A percentile compares a stretch with the other conserved stretches of the same genome.
These are phyloP conservation scores for Sutorius australiensis DNA, from an alignment of 768 basidiomycete genomes.

Conservation along the genomic window DNA sequence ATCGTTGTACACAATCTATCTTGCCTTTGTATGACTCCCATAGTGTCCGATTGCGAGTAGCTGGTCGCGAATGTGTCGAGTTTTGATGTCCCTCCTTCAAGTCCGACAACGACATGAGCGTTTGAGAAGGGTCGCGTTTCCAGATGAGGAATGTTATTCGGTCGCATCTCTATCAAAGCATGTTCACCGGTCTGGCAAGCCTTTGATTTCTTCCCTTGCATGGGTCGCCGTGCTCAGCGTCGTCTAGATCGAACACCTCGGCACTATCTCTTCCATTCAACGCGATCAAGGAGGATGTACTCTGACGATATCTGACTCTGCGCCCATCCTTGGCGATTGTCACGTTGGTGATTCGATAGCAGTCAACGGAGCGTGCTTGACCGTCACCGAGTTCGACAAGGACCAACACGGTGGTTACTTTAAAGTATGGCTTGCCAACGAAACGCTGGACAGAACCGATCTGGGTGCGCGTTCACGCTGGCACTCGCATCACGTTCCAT, in stretches of 20 bases:
- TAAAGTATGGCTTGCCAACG: conserved; percentile 93
- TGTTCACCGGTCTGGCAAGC: conserved; percentile 81
- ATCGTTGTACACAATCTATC: conserved; percentile 2
- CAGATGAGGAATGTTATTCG: background rate
- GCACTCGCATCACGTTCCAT: background rate
- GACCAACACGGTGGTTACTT: conserved; percentile 71
- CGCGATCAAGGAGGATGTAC: conserved; percentile 76
- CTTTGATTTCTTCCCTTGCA: background rate
- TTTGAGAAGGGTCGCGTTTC: background rate
- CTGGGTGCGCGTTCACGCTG: conserved; percentile 51
- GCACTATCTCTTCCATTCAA: conserved; percentile 62
- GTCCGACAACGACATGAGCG: conserved; percentile 16
- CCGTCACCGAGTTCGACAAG: conserved; percentile 80
- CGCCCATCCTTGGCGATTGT: conserved; percentile 80
- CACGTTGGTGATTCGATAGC: conserved; percentile 93
- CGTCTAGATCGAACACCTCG: conserved; percentile 83
- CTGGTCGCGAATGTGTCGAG: conserved; percentile 1
- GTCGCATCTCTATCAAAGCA: conserved; percentile 21
- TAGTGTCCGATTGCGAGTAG: conserved; percentile 24
- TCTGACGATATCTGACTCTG: conserved; percentile 68
- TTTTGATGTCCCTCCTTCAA: conserved; percentile 3
- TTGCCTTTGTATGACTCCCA: conserved; percentile 47
- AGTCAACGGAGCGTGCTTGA: conserved; percentile 84
- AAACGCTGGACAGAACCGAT: conserved; percentile 88
- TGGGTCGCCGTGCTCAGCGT: conserved; percentile 3